Base-by-base conservation (phyloP, 2,329 filamentous ascomycete species). In the Diaporthe humulicola region DNA sequence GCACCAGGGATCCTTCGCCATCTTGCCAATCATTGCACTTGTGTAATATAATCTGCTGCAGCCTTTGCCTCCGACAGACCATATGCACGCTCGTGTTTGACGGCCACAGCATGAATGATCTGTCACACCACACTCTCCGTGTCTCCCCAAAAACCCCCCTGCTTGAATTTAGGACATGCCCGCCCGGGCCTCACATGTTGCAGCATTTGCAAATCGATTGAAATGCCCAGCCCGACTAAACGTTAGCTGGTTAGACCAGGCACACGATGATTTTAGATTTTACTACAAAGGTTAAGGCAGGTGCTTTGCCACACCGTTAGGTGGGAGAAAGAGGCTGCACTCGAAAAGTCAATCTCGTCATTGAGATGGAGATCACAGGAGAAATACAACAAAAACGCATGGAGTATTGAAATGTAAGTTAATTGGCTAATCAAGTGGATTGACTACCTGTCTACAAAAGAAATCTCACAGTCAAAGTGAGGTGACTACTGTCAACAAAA, bases 21-120 rank as follows among this genome's bases (percentile, higher is more conserved):
- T n/a, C 57, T 2, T 67, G 64, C 64, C 64, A 67, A 52, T 67
- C 64, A 52, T 38, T 52, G 14, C 30, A 19, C 64, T 9, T 52
- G n/a, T 25, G 28, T 38, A 67, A 67, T 52, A 52, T 25, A 38
- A 50, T 50, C 42, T 50, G 25, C 19, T 30, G 45, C 61, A 38
- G 19, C 6, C 17, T 45, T 25, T 52, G 61, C 45, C 40, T n/a
- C 60, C 60, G 30, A 50, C 42, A 50, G 12, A 50, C 28, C 42
- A 33, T 28, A n/a, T 22, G 30, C 42, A n/a, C 28, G 40, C 61
- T 67, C 61, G 42, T 67, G 61, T 67, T 67, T 67, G 30, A 25
- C 14, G n/a, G 19, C 28, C 60, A 64, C 9, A 45, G 28, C 19
- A 66, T 50, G 19, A 50, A 50, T 50, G 42, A 52, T 52, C 64